phyloP scores from a whole-genome alignment of 1,284 basidiomycete species.

The Kalmanozyma brasiliensis region DNA sequence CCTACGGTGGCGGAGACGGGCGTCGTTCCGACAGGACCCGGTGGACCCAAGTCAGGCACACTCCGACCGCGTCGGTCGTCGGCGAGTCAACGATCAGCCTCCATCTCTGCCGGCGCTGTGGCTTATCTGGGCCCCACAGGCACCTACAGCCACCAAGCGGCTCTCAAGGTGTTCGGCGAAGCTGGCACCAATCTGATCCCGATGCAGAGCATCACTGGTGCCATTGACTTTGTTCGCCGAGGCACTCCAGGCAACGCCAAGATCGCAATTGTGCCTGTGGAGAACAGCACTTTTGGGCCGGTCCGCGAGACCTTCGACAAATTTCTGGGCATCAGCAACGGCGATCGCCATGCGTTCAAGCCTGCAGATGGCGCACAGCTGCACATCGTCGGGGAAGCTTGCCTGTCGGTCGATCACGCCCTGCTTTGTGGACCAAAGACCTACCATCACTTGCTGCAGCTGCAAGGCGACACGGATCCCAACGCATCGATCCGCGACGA shows the following conservation, averaged over 20 bases:
- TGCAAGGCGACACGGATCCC: constrained; percentile 38
- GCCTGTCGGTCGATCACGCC: constrained; percentile 41
- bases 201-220: constrained; percentile 47
- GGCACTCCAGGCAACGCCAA: constrained; percentile 47
- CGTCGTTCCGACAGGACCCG: constrained; percentile 42
- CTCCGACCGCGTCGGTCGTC: constrained; percentile 44
- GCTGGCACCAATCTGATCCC: constrained; percentile 41
- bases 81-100: constrained; percentile 38
- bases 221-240: constrained; percentile 51
- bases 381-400: constrained; percentile 44
- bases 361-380: constrained; percentile 26
- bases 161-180: constrained; percentile 44
- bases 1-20: constrained; percentile 56
- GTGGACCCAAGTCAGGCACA: constrained; percentile 53
- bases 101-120: constrained; percentile 44
- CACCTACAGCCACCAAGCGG: constrained; percentile 50
- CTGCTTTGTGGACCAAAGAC: constrained; percentile 49
- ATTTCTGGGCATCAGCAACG: constrained; percentile 41
- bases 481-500: constrained; percentile 36
- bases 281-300: constrained; percentile 50
- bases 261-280: constrained; percentile 45
- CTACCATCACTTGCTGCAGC: constrained; percentile 40
- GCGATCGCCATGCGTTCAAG: constrained; percentile 35
- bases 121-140: constrained; percentile 49
- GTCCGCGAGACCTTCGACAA: constrained; percentile 44